Evolutionary conservation across 371 early-diverging fungal genomes (phyloP).

Genomic region (Fennellomyces sp.): DNA sequence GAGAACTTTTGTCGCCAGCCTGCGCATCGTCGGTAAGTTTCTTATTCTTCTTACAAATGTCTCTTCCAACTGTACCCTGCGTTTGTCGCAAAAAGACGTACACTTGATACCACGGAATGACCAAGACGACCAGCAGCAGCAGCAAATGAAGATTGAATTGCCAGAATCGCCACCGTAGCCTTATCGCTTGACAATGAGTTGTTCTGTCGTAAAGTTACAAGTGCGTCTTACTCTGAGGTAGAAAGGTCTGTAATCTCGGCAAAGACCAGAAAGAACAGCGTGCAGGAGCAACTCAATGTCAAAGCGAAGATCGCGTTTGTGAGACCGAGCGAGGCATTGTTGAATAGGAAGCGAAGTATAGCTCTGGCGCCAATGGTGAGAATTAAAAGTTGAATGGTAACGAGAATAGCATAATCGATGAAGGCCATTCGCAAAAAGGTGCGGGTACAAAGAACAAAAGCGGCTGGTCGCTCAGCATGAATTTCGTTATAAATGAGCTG

Average conservation of each 20-base stretch:
- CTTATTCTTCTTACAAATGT: not conserved
- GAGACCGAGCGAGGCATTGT: not conserved
- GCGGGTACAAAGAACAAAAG: not conserved
- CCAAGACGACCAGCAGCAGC: constrained; percentile 65
- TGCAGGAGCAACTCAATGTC: constrained; percentile 78
- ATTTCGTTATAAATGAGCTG: not conserved
- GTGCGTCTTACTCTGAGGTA: constrained; percentile 59
- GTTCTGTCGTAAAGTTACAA: not conserved
- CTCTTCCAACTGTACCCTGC: constrained; percentile 16
- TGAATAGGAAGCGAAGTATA: not conserved
- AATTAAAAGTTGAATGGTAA: constrained; percentile 7
- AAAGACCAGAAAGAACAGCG: constrained; percentile 81
- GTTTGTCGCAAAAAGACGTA: constrained; percentile 60
- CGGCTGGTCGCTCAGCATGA: too few species aligned
- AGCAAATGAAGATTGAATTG: constrained; percentile 67
- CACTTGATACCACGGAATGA: constrained; percentile 81
- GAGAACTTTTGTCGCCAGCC: constrained; percentile 30
- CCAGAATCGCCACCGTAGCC: constrained; percentile 80
- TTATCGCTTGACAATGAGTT: constrained; percentile 14
- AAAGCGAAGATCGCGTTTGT: constrained; percentile 72
- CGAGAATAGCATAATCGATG: constrained; percentile 10
- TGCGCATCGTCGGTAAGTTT: constrained; percentile 34
- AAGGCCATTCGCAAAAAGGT: not conserved
- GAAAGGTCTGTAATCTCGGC: constrained; percentile 79
- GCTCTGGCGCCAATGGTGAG: constrained; percentile 14